Evolutionary conservation across 2,329 filamentous ascomycete genomes (phyloP).

Genomic region (Paraconiothyrium sp.): DNA sequence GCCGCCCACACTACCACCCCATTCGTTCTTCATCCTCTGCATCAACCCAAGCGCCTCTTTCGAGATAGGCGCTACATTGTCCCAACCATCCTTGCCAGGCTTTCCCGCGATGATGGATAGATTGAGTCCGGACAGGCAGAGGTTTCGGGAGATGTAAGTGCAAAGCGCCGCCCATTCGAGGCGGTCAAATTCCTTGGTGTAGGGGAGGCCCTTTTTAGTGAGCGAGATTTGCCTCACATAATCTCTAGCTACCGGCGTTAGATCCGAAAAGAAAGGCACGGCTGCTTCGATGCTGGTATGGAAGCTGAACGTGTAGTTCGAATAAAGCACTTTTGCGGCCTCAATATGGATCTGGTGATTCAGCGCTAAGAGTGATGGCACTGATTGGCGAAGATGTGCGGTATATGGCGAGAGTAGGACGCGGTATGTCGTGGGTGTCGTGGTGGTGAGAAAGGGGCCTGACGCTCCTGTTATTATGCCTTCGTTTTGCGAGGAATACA

Average conservation of each 20-base stretch:
- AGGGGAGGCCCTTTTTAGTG: slow-evolving; percentile 65
- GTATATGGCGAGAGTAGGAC: slow-evolving; percentile 56
- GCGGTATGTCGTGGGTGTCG: slow-evolving; percentile 65
- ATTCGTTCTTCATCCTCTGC: slow-evolving; percentile 38
- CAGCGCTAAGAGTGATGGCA: slow-evolving; percentile 39
- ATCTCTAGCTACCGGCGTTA: slow-evolving; percentile 59
- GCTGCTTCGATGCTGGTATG: slow-evolving; percentile 68
- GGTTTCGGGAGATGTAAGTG: slow-evolving; percentile 43
- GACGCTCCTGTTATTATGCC: slow-evolving; percentile 26
- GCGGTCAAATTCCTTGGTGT: slow-evolving; percentile 64
- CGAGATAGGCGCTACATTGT: slow-evolving; percentile 50
- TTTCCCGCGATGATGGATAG: slow-evolving; percentile 66
- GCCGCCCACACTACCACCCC: slow-evolving; percentile 33
- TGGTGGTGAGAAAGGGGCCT: slow-evolving; percentile 56
- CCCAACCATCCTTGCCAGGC: slow-evolving; percentile 58
- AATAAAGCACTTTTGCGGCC: slow-evolving; percentile 66
- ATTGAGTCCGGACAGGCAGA: slow-evolving; percentile 35
- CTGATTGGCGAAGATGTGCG: slow-evolving; percentile 56
- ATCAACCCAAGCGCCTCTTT: slow-evolving; percentile 36
- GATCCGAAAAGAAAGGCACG: slow-evolving; percentile 67
- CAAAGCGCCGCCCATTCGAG: slow-evolving; percentile 66
- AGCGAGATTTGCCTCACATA: slow-evolving; percentile 62
- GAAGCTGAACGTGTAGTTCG: slow-evolving; percentile 67
- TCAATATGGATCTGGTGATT: slow-evolving; percentile 61
- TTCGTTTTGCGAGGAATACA: background rate